phyloP scores from a whole-genome alignment of 202 grass and related monocot species.

The Eragrostis tef region DNA sequence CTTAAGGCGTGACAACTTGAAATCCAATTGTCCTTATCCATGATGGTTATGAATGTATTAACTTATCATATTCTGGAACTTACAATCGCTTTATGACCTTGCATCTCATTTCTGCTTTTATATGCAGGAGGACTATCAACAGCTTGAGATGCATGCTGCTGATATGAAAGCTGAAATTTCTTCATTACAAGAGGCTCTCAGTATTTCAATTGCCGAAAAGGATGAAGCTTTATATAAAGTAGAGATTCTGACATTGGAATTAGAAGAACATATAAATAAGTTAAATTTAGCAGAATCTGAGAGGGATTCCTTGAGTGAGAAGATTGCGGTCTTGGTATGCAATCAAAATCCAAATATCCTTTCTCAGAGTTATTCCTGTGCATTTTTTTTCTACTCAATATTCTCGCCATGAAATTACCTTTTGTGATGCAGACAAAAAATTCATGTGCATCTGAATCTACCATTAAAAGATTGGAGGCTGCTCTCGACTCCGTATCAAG shows the following conservation, averaged over 20 bases:
- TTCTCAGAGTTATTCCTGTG: not conserved
- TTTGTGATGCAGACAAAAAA: constrained; percentile 57
- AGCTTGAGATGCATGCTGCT: constrained; percentile 65
- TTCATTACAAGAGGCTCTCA: constrained; percentile 73
- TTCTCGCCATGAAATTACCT: constrained; percentile 34
- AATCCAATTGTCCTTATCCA: constrained; percentile 31
- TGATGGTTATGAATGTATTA: not conserved
- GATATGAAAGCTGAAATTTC: constrained; percentile 71
- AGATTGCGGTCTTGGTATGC: constrained; percentile 64
- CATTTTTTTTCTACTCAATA: not conserved
- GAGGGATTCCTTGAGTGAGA: constrained; percentile 58
- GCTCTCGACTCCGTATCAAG: constrained; percentile 60
- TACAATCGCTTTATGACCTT: constrained; percentile 18
- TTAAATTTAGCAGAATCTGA: constrained; percentile 59
- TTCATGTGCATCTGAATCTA: constrained; percentile 59
- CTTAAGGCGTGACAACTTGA: not conserved
- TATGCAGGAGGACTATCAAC: constrained; percentile 80
- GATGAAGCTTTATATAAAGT: constrained; percentile 67
- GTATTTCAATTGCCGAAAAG: constrained; percentile 63
- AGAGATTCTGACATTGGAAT: constrained; percentile 61
- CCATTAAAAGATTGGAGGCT: constrained; percentile 53
- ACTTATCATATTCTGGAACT: not conserved
- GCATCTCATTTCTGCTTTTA: constrained; percentile 36
- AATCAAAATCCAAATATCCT: constrained; percentile 31
- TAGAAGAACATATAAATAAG: constrained; percentile 62